Percentiles rank a stretch among this genome's conserved stretches.
Evolutionary conservation across 805 yeast genomes (phyloP).

Genomic region (Saturnispora galanensis): DNA sequence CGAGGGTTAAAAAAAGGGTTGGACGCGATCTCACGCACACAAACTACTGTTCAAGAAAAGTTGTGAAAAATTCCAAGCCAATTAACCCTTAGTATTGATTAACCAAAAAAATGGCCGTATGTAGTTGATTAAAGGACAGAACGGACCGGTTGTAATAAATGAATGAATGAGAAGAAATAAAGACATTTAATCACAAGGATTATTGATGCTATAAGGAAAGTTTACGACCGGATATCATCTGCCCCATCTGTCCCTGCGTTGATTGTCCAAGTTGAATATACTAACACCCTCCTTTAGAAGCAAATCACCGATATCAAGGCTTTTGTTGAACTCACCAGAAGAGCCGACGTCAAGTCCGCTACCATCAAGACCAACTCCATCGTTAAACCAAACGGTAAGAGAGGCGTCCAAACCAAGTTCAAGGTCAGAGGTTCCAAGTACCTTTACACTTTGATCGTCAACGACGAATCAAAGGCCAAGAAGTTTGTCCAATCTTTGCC

Average conservation of each 20-base stretch:
- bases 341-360: conserved; percentile 90
- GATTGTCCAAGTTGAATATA: background rate
- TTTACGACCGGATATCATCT: no score
- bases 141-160: no score
- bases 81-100: background rate
- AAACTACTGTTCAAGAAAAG: background rate
- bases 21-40: background rate
- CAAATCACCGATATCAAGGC: conserved; percentile 96
- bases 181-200: no score
- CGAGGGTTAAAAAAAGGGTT: background rate
- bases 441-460: conserved; percentile 91
- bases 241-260: no score
- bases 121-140: background rate
- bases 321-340: conserved; percentile 92
- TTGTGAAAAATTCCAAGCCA: background rate
- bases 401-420: conserved; percentile 92
- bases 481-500: conserved; percentile 96
- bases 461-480: conserved; percentile 95
- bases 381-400: conserved; percentile 72
- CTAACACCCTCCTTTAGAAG: conserved; percentile 17
- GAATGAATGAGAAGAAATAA: no score
- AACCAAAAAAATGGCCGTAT: conserved; percentile 16
- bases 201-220: no score
- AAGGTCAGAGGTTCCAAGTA: conserved; percentile 94
- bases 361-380: conserved; percentile 89